phyloP scores from a whole-genome alignment of 345 rosid species.

The Conringia planisiliqua region DNA sequence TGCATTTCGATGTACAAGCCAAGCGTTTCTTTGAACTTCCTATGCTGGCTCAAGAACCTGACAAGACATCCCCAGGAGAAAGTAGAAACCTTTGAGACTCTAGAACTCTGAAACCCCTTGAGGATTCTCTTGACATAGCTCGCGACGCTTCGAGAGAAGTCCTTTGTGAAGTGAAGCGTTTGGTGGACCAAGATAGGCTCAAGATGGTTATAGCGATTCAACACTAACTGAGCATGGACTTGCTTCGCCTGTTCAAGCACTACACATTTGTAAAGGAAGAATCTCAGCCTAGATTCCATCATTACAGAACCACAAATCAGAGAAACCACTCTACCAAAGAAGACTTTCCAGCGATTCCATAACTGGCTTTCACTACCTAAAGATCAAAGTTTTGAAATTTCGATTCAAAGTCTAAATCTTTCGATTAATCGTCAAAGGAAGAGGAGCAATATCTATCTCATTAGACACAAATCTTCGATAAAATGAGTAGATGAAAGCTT shows the following conservation, averaged over 20 bases:
- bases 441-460: not conserved
- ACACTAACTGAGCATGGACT: conserved; percentile 46
- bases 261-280: conserved; percentile 32
- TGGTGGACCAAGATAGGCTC: conserved; percentile 48
- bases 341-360: not conserved
- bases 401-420: not conserved
- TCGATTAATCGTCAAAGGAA: not conserved
- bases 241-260: conserved; percentile 44
- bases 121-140: conserved; percentile 47
- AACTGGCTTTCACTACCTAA: not conserved
- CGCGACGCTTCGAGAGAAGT: conserved; percentile 38
- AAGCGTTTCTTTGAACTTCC: conserved; percentile 51
- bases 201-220: conserved; percentile 37
- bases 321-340: not conserved
- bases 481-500: not conserved
- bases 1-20: conserved; percentile 49
- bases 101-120: not conserved
- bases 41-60: conserved; percentile 53
- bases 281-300: conserved; percentile 33
- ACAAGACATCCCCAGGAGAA: conserved; percentile 64
- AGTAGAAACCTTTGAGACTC: conserved; percentile 15
- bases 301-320: not conserved
- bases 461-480: not conserved
- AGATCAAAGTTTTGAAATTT: not conserved
- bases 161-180: conserved; percentile 36